Percentiles rank a stretch among this genome's conserved stretches.
Evolutionary conservation across 2,329 filamentous ascomycete species (phyloP).

Genomic region (Ascochyta fabae): DNA sequence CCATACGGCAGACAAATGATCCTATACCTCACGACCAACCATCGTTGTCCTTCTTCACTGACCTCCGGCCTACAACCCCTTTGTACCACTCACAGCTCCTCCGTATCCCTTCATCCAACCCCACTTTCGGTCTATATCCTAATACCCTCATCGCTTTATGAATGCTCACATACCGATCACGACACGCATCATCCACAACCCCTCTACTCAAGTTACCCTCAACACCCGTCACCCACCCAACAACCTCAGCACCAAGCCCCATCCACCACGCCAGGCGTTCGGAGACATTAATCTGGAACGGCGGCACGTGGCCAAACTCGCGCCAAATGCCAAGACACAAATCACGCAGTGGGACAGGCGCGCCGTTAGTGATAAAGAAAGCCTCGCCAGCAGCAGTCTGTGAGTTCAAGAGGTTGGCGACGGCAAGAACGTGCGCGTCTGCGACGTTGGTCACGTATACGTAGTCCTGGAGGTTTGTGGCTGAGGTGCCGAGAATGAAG

Average conservation of each 20-base stretch:
- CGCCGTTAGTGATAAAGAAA: conserved; percentile 90
- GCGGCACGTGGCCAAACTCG: conserved; percentile 61
- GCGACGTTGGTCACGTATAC: conserved; percentile 73
- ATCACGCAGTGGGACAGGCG: conserved; percentile 90
- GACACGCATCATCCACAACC: conserved; percentile 62
- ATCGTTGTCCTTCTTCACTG: conserved; percentile 6
- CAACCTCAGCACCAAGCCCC: conserved; percentile 55
- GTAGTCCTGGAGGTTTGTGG: conserved; percentile 73
- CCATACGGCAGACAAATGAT: no score
- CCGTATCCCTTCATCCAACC: conserved; percentile 58
- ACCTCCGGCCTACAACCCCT: neutral
- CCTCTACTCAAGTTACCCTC: conserved; percentile 59
- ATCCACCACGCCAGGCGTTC: conserved; percentile 55
- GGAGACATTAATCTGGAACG: conserved; percentile 58
- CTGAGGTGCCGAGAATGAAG: conserved; percentile 77
- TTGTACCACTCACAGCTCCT: conserved; percentile 30
- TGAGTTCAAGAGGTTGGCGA: conserved; percentile 71
- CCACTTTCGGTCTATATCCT: conserved; percentile 60
- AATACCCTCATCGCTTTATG: conserved; percentile 59
- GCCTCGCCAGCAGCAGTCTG: conserved; percentile 72
- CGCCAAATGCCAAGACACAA: conserved; percentile 81
- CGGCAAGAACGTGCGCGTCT: conserved; percentile 83
- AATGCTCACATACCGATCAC: conserved; percentile 60
- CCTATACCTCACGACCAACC: conserved; percentile 4
- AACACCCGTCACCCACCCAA: conserved; percentile 55